Evolutionary conservation across 1,139 yeast species (phyloP).

Genomic region (Pichia kudriavzevii): DNA sequence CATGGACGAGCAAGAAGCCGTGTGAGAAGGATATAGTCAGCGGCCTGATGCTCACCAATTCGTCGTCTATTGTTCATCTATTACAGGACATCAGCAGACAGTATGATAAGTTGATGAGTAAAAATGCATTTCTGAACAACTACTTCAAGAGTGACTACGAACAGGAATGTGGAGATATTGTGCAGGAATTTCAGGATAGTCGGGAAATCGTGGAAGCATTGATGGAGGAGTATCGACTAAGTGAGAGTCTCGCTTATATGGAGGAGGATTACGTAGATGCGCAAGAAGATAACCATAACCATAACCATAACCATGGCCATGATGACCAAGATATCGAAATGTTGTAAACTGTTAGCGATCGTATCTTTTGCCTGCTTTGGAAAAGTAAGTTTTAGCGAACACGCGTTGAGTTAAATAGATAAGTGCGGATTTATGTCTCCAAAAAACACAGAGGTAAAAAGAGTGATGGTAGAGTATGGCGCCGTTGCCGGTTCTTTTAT

Average conservation of each 20-base stretch:
- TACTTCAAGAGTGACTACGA: slow-evolving; percentile 47
- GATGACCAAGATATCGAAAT: slow-evolving; percentile 1
- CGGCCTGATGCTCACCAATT: slow-evolving; percentile 75
- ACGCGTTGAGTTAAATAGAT: too few species aligned
- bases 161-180: slow-evolving; percentile 43
- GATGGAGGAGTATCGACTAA: slow-evolving; percentile 63
- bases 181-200: slow-evolving; percentile 75
- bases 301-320: too few species aligned
- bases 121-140: slow-evolving; percentile 80
- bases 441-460: too few species aligned
- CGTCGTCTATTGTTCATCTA: slow-evolving; percentile 61
- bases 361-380: neutral
- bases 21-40: slow-evolving; percentile 32
- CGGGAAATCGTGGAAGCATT: slow-evolving; percentile 62
- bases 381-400: too few species aligned
- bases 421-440: too few species aligned
- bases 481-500: too few species aligned
- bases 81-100: slow-evolving; percentile 64
- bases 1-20: slow-evolving; percentile 42
- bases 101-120: slow-evolving; percentile 69
- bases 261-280: slow-evolving; percentile 34
- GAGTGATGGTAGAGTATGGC: too few species aligned
- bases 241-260: slow-evolving; percentile 49
- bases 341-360: neutral
- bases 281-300: too few species aligned